A percentile compares a stretch with the other conserved stretches of the same genome.
Evolutionary conservation across 2,329 filamentous ascomycete species (phyloP).

Genomic region (Parastagonospora nodorum): DNA sequence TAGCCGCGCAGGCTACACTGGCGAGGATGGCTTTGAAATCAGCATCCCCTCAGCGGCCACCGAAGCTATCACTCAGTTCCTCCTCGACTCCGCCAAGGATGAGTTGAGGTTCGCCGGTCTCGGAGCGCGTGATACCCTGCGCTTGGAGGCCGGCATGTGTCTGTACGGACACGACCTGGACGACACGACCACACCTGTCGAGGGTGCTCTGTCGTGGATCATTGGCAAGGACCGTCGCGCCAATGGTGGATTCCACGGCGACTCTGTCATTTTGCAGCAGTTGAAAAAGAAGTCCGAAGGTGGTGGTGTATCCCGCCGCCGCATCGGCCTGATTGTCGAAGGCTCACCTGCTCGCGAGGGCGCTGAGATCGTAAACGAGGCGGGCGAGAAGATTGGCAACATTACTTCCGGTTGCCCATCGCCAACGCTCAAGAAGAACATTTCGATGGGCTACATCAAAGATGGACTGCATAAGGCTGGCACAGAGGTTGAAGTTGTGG

Average conservation of each 20-base stretch:
- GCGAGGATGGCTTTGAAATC: conserved; percentile 98
- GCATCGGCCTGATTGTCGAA: conserved; percentile 81
- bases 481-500: conserved; percentile 77
- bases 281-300: conserved; percentile 77
- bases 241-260: conserved; percentile 80
- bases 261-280: conserved; percentile 76
- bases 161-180: conserved; percentile 98
- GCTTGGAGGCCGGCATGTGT: conserved; percentile 97
- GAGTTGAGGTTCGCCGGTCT: conserved; percentile 83
- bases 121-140: conserved; percentile 87
- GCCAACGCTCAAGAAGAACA: conserved; percentile 84
- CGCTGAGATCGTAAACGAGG: conserved; percentile 72
- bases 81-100: conserved; percentile 66
- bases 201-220: conserved; percentile 75
- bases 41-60: conserved; percentile 74
- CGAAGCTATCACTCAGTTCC: conserved; percentile 68
- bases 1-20: conserved; percentile 91
- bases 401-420: conserved; percentile 91
- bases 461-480: conserved; percentile 82
- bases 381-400: conserved; percentile 71
- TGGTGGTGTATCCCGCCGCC: conserved; percentile 69
- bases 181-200: conserved; percentile 73
- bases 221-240: conserved; percentile 78
- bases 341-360: conserved; percentile 91
- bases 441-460: conserved; percentile 92